A percentile compares a stretch with the other conserved stretches of the same genome.
These are phyloP conservation scores for Eudorina sp. DNA, from an alignment of 139 green algal genomes.

Conservation along the genomic window DNA sequence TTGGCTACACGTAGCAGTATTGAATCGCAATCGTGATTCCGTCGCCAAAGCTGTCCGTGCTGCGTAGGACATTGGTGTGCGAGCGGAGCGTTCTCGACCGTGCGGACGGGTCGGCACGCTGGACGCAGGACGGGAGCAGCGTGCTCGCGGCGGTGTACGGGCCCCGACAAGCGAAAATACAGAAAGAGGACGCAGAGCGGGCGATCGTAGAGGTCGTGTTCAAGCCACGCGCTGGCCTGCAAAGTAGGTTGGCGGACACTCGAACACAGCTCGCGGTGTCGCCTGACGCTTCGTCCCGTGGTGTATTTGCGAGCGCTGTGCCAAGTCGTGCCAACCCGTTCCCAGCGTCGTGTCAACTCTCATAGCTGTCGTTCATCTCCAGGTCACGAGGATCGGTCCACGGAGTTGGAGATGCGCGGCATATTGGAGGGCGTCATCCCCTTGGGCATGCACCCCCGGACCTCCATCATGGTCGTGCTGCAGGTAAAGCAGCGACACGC, in stretches of 20 bases:
- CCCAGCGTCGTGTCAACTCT: too few relatives aligned
- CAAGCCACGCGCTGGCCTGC: constrained; percentile 63
- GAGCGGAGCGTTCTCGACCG: constrained; percentile 71
- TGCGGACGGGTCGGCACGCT: constrained; percentile 80
- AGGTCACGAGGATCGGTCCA: constrained; percentile 61
- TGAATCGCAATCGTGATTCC: not conserved
- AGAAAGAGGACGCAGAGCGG: constrained; percentile 72
- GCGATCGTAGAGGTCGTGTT: constrained; percentile 77
- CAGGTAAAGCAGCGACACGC: constrained; percentile 66
- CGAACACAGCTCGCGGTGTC: too few relatives aligned
- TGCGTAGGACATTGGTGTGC: constrained; percentile 65
- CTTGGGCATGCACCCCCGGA: constrained; percentile 63
- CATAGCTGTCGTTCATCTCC: not conserved
- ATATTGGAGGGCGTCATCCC: constrained; percentile 65
- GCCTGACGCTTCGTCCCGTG: too few relatives aligned
- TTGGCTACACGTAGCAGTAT: not conserved
- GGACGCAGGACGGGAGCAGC: constrained; percentile 67
- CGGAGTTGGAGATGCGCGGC: constrained; percentile 64
- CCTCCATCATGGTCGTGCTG: constrained; percentile 71
- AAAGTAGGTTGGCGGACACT: too few relatives aligned
- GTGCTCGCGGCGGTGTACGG: constrained; percentile 81
- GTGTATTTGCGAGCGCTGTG: too few relatives aligned
- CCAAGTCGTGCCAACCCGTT: too few relatives aligned
- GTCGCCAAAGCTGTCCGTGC: not conserved
- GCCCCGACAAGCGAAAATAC: constrained; percentile 55